Evolutionary conservation across 2,329 filamentous ascomycete species (phyloP).

Genomic region (Sporothrix euskadiensis): DNA sequence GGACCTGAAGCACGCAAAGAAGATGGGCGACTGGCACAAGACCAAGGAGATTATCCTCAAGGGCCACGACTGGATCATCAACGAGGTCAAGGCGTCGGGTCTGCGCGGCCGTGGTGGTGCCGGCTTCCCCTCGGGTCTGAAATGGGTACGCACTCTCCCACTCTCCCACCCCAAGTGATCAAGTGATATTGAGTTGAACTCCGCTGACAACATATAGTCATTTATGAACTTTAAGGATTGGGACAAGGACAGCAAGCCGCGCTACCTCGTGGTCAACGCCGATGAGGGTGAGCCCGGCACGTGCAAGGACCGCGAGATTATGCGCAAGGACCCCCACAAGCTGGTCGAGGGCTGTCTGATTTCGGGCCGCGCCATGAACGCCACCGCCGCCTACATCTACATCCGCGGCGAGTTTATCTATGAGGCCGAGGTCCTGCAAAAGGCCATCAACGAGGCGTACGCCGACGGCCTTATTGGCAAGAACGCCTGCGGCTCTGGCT

Average conservation of each 20-base stretch:
- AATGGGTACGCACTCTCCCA: conserved; percentile 77
- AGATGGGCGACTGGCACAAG: conserved; percentile 98
- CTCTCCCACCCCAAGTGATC: too few species aligned
- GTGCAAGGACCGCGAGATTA: conserved; percentile 99
- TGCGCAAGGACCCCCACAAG: conserved; percentile 99
- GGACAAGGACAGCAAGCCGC: conserved; percentile 95
- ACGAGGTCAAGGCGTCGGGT: conserved; percentile 94
- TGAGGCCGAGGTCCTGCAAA: conserved; percentile 89
- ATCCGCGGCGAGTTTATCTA: conserved; percentile 98
- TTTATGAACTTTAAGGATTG: conserved; percentile 99
- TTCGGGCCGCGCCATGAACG: conserved; percentile 97
- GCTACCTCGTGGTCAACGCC: conserved; percentile 96
- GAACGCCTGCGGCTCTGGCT: conserved; percentile 95
- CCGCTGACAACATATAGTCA: conserved; percentile 60
- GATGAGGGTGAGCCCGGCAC: conserved; percentile 98
- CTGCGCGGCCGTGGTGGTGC: conserved; percentile 94
- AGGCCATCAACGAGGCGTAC: conserved; percentile 97
- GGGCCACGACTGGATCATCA: conserved; percentile 98
- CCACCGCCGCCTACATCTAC: conserved; percentile 97
- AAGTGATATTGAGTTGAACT: too few species aligned
- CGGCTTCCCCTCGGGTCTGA: conserved; percentile 95
- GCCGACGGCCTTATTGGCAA: conserved; percentile 92
- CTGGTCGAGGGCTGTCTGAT: conserved; percentile 96
- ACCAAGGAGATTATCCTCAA: conserved; percentile 98
- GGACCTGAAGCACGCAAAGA: conserved; percentile 90